phyloP scores from a whole-genome alignment of 768 basidiomycete species.

The Boletus rubescentipes region DNA sequence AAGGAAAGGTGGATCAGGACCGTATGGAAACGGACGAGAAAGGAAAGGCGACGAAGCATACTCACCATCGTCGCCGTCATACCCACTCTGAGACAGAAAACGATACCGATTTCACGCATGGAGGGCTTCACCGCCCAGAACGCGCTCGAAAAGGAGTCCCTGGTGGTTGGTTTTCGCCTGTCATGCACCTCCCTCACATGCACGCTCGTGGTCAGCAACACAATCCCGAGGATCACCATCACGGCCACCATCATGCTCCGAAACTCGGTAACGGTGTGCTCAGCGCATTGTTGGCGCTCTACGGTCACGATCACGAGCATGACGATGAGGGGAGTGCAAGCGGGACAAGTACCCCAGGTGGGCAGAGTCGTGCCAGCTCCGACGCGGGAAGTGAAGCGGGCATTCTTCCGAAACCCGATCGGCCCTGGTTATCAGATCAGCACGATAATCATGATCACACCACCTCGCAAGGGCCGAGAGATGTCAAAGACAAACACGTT shows the following conservation, averaged over 20 bases:
- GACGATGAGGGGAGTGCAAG: constrained; percentile 30
- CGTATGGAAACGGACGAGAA: neutral
- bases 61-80: neutral
- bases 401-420: constrained; percentile 17
- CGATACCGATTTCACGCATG: constrained; percentile 2
- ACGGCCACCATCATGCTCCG: constrained; percentile 6
- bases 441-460: constrained; percentile 2
- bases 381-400: constrained; percentile 18
- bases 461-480: neutral
- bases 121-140: constrained; percentile 5
- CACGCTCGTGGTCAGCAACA: neutral
- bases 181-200: constrained; percentile 1
- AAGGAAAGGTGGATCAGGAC: neutral
- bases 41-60: constrained; percentile 6
- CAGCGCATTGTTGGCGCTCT: constrained; percentile 63
- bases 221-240: constrained; percentile 6
- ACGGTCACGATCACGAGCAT: constrained; percentile 37
- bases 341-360: constrained; percentile 19
- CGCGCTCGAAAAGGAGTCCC: constrained; percentile 19
- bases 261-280: constrained; percentile 53
- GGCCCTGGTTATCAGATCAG: constrained; percentile 21
- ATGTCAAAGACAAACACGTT: neutral
- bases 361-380: constrained; percentile 23
- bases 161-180: constrained; percentile 14
- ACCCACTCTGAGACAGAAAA: constrained; percentile 10